Conservation (phyloP, 805 yeast species). For the Yarrowia sp. region DNA sequence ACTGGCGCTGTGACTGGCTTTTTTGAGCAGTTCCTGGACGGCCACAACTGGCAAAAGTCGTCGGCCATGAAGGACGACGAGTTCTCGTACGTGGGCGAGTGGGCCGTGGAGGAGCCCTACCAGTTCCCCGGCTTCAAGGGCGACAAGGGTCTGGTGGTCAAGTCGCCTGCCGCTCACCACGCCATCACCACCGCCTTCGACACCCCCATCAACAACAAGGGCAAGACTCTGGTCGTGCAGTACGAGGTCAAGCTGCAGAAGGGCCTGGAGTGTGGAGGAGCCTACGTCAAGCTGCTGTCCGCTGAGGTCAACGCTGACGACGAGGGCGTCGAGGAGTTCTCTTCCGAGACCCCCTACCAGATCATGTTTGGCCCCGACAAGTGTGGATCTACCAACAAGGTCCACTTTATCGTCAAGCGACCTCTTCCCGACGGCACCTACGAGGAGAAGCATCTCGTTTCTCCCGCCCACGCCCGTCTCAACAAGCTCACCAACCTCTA, state of each 20-base stretch:
- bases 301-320: conserved; percentile 48
- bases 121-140: conserved; percentile 64
- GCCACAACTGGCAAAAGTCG: conserved; percentile 66
- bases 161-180: conserved; percentile 77
- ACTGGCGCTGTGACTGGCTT: conserved; percentile 52
- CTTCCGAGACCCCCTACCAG: conserved; percentile 74
- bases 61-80: conserved; percentile 56
- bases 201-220: conserved; percentile 63
- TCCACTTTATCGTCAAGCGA: conserved; percentile 75
- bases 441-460: conserved; percentile 71
- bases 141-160: conserved; percentile 80
- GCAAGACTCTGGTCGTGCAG: conserved; percentile 77
- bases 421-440: conserved; percentile 62
- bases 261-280: conserved; percentile 86
- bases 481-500: conserved; percentile 67
- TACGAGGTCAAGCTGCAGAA: conserved; percentile 87
- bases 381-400: conserved; percentile 81
- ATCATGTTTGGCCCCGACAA: conserved; percentile 95
- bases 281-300: conserved; percentile 77
- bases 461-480: conserved; percentile 71
- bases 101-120: conserved; percentile 73
- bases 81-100: conserved; percentile 70
- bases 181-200: conserved; percentile 75
- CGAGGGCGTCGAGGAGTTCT: conserved; percentile 58
- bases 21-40: conserved; percentile 68